A percentile compares a stretch with the other conserved stretches of the same genome.
Conservation (phyloP, 2,329 filamentous ascomycete species). For the Trichoderma atroviride region DNA sequence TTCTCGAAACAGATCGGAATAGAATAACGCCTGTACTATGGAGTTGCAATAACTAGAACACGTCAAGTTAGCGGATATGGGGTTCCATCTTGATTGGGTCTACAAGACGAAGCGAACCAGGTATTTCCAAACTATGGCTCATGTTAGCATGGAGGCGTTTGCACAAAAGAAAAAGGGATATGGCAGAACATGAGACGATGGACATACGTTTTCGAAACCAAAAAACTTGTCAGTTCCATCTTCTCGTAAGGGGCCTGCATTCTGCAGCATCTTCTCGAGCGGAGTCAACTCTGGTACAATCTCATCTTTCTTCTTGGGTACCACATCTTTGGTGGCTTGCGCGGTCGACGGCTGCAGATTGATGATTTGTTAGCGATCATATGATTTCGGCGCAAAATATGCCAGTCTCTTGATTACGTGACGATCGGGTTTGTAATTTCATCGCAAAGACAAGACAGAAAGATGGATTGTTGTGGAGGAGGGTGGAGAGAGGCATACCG, state of each 20-base stretch:
- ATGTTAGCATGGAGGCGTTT: conserved; percentile 41
- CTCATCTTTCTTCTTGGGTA: conserved; percentile 60
- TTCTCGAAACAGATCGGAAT: conserved; percentile 91
- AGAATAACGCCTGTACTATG: conserved; percentile 95
- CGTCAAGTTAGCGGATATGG: conserved; percentile 1
- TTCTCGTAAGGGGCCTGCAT: conserved; percentile 75
- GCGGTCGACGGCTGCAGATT: conserved; percentile 48
- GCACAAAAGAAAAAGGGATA: conserved; percentile 10
- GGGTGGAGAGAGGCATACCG: conserved; percentile 49
- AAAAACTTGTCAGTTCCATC: conserved; percentile 99
- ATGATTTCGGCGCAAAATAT: background rate
- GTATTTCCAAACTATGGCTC: conserved; percentile 85
- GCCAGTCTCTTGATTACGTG: background rate
- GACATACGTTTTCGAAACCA: conserved; percentile 92
- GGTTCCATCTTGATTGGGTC: background rate
- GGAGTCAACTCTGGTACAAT: conserved; percentile 62
- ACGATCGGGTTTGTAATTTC: background rate
- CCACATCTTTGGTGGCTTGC: conserved; percentile 49
- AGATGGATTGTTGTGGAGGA: background rate
- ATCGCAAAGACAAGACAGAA: conserved; percentile 7
- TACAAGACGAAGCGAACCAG: conserved; percentile 64
- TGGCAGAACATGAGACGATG: conserved; percentile 15
- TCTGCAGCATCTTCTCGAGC: conserved; percentile 74
- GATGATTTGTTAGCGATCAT: conserved; percentile 40
- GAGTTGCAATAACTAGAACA: conserved; percentile 89